A percentile compares a stretch with the other conserved stretches of the same genome.
Conservation (phyloP, 345 rosid genomes). For the Hypericum androsaemum region DNA sequence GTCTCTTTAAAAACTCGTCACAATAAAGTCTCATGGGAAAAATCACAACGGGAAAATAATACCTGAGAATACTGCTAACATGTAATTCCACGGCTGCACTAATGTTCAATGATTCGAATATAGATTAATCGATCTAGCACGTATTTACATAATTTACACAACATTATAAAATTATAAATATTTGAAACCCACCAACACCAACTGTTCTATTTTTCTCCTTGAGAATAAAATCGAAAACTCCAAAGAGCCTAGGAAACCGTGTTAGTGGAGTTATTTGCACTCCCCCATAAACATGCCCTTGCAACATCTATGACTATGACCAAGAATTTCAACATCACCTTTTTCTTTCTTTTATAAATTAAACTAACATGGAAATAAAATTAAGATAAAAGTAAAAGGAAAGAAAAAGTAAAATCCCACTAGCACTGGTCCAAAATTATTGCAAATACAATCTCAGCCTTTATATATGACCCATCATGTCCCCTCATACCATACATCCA, state of each 20-base stretch:
- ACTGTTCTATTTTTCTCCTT: too few relatives aligned
- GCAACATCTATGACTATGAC: conserved; percentile 16
- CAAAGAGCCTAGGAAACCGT: conserved; percentile 54
- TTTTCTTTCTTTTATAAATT: conserved; percentile 4
- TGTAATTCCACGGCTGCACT: too few relatives aligned
- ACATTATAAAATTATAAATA: too few relatives aligned
- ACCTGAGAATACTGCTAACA: too few relatives aligned
- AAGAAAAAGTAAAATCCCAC: conserved; percentile 14
- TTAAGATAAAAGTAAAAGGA: not conserved
- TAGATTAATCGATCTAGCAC: too few relatives aligned
- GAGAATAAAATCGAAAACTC: conserved; percentile 25
- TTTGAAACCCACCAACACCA: too few relatives aligned
- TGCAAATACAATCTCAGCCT: conserved; percentile 34
- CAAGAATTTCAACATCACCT: conserved; percentile 28
- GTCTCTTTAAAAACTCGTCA: too few relatives aligned
- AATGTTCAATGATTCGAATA: too few relatives aligned
- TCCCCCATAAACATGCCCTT: conserved; percentile 55
- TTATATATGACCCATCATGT: conserved; percentile 48
- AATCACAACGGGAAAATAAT: too few relatives aligned
- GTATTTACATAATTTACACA: too few relatives aligned
- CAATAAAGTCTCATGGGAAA: too few relatives aligned
- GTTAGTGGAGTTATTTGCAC: conserved; percentile 52
- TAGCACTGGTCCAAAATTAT: conserved; percentile 19
- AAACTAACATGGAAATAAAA: not conserved
- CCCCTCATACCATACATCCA: conserved; percentile 25